phyloP scores from a whole-genome alignment of 495 filamentous ascomycete species.

The Penicillium atrosanguineum region DNA sequence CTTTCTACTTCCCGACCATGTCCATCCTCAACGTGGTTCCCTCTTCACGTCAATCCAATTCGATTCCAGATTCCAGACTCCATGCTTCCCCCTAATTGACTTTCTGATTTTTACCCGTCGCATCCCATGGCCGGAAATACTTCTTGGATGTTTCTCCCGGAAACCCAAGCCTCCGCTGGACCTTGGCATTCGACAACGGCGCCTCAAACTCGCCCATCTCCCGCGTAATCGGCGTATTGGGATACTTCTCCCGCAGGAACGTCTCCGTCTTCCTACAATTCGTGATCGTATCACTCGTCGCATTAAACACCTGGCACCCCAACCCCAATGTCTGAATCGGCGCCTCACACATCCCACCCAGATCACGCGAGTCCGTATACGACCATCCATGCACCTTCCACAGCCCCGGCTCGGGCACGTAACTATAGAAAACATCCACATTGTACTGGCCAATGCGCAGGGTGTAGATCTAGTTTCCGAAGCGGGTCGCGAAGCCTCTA shows the following conservation, averaged over 20 bases:
- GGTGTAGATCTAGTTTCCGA: constrained; percentile 54
- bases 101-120: background rate
- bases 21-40: too few species aligned
- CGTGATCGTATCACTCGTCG: constrained; percentile 56
- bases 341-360: constrained; percentile 42
- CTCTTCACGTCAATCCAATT: too few species aligned
- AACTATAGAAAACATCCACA: constrained; percentile 43
- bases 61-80: too few species aligned
- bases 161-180: constrained; percentile 53
- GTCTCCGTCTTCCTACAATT: constrained; percentile 18
- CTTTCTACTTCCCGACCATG: background rate
- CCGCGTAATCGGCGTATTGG: constrained; percentile 43
- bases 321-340: constrained; percentile 33
- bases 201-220: constrained; percentile 54
- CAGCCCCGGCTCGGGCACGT: constrained; percentile 46
- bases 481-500: constrained; percentile 51
- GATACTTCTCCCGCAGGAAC: constrained; percentile 40
- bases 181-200: constrained; percentile 56
- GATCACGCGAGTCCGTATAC: constrained; percentile 58
- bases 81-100: background rate
- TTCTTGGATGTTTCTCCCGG: constrained; percentile 49
- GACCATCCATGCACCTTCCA: constrained; percentile 58
- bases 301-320: constrained; percentile 60
- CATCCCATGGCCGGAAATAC: constrained; percentile 33
- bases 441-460: constrained; percentile 56